Conservation (phyloP, 805 yeast species). For the Hanseniaspora mollemarum region DNA sequence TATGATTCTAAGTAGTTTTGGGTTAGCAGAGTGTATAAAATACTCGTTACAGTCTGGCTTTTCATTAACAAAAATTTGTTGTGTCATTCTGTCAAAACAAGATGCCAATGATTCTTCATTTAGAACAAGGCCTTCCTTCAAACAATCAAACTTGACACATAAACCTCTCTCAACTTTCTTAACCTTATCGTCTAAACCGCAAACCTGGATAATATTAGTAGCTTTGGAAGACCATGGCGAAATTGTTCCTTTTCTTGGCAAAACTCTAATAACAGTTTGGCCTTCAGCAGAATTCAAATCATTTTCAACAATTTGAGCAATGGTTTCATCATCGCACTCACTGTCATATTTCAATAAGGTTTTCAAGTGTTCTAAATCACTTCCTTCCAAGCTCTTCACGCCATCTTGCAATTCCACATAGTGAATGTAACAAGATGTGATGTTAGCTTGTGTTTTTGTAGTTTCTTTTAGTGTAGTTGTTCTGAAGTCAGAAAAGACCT, state of each 20-base stretch:
- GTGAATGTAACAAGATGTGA: constrained; percentile 67
- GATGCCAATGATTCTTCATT: constrained; percentile 50
- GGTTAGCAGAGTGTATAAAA: constrained; percentile 61
- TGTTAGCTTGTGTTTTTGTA: constrained; percentile 50
- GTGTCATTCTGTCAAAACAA: constrained; percentile 92
- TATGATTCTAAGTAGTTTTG: constrained; percentile 75
- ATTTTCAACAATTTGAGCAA: constrained; percentile 22
- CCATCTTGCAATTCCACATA: constrained; percentile 48
- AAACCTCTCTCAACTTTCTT: constrained; percentile 87
- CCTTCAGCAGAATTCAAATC: constrained; percentile 24
- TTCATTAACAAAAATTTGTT: constrained; percentile 45
- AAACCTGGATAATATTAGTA: constrained; percentile 79
- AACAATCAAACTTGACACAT: constrained; percentile 57
- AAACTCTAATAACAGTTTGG: constrained; percentile 48
- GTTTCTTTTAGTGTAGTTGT: constrained; percentile 58
- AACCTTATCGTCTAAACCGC: constrained; percentile 62
- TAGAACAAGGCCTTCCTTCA: constrained; percentile 59
- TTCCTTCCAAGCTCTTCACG: constrained; percentile 29
- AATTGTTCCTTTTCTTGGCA: constrained; percentile 91
- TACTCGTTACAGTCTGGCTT: constrained; percentile 60
- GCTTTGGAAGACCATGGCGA: constrained; percentile 99
- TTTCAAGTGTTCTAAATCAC: constrained; percentile 41
- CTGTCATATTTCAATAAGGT: constrained; percentile 65
- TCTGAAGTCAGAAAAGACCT: constrained; percentile 79
- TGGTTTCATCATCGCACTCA: constrained; percentile 33